Evolutionary conservation across 2,329 filamentous ascomycete species (phyloP).

Genomic region (Trichophaea hybrida): DNA sequence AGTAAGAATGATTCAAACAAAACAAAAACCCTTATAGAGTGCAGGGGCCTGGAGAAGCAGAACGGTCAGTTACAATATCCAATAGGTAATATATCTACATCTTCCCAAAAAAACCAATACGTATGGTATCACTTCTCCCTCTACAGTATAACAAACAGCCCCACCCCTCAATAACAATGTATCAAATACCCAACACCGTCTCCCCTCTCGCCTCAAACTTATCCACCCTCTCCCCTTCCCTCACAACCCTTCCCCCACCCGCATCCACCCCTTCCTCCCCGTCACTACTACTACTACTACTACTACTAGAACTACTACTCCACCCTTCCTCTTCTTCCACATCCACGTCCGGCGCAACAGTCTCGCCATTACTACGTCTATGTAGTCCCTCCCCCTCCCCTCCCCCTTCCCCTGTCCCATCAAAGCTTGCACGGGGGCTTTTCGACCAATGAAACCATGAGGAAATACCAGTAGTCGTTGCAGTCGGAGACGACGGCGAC

Average conservation of each 20-base stretch:
- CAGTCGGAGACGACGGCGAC: not conserved
- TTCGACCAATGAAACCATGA: not conserved
- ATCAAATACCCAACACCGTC: not conserved
- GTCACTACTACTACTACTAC: not conserved
- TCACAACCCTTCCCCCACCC: not conserved
- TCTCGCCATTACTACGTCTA: not conserved
- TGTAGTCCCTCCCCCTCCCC: not conserved
- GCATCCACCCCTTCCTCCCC: not conserved
- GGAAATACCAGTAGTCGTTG: not conserved
- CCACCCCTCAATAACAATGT: too few relatives aligned
- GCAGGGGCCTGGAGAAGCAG: too few relatives aligned
- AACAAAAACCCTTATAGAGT: too few relatives aligned
- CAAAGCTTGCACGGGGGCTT: not conserved
- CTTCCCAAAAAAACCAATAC: too few relatives aligned
- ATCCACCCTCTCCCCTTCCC: conserved; percentile 3
- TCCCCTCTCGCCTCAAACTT: conserved; percentile 14
- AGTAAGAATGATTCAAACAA: too few relatives aligned
- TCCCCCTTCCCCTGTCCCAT: not conserved
- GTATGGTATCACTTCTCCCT: too few relatives aligned
- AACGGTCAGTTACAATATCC: too few relatives aligned
- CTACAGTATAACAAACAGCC: too few relatives aligned
- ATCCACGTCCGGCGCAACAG: too few relatives aligned
- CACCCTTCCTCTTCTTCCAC: not conserved
- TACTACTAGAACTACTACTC: not conserved
- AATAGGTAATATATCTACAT: too few relatives aligned